Base-by-base conservation (phyloP, 768 basidiomycete genomes). In the Kwoniella dejecticola region DNA sequence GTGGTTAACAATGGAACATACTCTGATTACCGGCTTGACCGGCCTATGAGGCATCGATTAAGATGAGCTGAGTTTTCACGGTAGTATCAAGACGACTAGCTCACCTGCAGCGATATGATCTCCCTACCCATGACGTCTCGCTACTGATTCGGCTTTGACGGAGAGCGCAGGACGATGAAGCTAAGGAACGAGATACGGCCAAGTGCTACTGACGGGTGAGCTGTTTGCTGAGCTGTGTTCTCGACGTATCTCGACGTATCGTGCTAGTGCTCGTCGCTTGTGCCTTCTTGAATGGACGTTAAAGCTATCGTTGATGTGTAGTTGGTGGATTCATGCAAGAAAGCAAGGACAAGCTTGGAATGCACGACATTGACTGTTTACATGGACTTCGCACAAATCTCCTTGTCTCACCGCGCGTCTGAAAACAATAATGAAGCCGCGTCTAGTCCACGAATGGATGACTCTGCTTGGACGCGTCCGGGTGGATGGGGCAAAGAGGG, bases 1-100 rank as follows among this genome's bases (percentile, higher is more conserved):
- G 19, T 42, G 19, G 6, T 45, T 42, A 49, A 50, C 44, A 71
- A n/a, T n/a, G n/a, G n/a, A n/a, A n/a, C 87, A 76, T 75, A 90
- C 91, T 89, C 82, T 91, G 90, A 78, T 93, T 93, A 67, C 91
- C 91, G 58, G 90, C 91, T 84, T 95, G 91, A 68, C 92, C 92
- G 11, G 91, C 85, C 75, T 91, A 88, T 40, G 13, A 7, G 1
- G 13, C 11, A 0, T 42, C 17, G 3, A n/a, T 36, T 7, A 12
- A 21, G 13, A 3, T 36, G 30, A 58, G 31, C 31, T 23, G 31
- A 19, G 17, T 2, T 13, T 41, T 41, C 36, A n/a, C n/a, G n/a
- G n/a, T n/a, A n/a, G n/a, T n/a, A n/a, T 21, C 52, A 19, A 19
- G 15, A 33, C 29, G 24, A 24, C 6, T 3, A 67, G 29, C 76